Evolutionary conservation across 2,329 filamentous ascomycete genomes (phyloP), one percentile per base, ranked within the genome.

Genomic region (Saccharata proteae): DNA sequence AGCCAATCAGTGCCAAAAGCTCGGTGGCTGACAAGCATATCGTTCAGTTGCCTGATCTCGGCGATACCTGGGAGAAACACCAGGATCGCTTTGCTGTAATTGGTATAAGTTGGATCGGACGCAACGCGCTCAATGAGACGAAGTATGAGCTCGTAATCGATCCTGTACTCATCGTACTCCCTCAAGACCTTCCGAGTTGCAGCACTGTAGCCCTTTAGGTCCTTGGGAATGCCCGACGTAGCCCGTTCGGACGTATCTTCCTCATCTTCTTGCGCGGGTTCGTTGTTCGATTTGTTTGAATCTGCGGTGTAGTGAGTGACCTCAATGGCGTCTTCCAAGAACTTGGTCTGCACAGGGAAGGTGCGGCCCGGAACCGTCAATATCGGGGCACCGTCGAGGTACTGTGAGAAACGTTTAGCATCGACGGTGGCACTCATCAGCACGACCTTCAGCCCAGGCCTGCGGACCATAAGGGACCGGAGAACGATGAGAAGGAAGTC

Each of bases 391-490:
- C 77, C 75, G 34, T 78, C 77, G 2, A 98, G 69, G 49, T 96
- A 98, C 8, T 74, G 72, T 0, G 90, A 94, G 51, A 98, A 94
- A 11, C 78, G 77, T 37, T 88, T 77, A 0, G 90, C 84, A 53
- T 98, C 84, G 6, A 98, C 84, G 1, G 90, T 98, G 8, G 90
- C 90, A 42, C 88, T 96, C 90, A 98, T 98, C 28, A 98, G 69
- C 21, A 98, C 70, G 13, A 98, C 80, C 56, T 93, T 96, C 30
- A 98, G 64, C 40, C 93, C 81, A 38, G 77, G 78, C 32, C 88
- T 71, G 42, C 72, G 71, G 17, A 70, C 54, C 59, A 94, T 70
- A 4, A 98, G 64, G 39, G 86, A 80, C 48, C 83, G 83, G 30
- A 98, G 68, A 1, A 96, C 81, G 43, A 98, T 90, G 11, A 98